Base-by-base conservation (phyloP, 148 eudicot species). In the Suaeda aralocaspica region DNA sequence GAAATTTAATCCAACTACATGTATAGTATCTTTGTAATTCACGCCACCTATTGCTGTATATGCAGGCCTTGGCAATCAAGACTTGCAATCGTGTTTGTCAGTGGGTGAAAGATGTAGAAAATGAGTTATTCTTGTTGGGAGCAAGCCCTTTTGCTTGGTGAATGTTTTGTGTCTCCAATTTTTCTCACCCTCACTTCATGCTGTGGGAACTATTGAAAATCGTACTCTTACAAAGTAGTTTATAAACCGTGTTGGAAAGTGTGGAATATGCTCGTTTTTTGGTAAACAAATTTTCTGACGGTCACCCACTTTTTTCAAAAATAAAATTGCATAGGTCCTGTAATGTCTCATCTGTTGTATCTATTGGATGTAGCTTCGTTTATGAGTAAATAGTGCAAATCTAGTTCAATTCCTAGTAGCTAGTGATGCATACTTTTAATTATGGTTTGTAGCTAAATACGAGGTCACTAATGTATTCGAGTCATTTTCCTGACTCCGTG, bases 81-180 rank as follows among this genome's bases (percentile, higher is more conserved):
- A 81, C 87, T n/a, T 92, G 97, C 81, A 92, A 89, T 74, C 83
- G 92, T 34, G 93, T 92, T 48, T 92, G 98, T 68, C 96, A 88
- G 74, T 92, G 98, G 98, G 91, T 92, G 64, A 92, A 92, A 80
- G 94, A 88, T 66, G 88, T 90, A n/a, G 98, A 92, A 79, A 92
- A 86, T 44, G 98, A 92, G 59, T 87, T 92, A 59, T 92, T 92
- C 91, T 80, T 90, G 87, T 59, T 83, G 60, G 96, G 96, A 80
- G 96, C 92, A 25, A 88, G 96, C 78, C 89, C 98, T 34, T 90
- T 92, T 75, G 81, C 89, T 46, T 92, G 98, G 98, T 92, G 86
- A 88, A 75, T 42, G 63, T 66, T 66, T 51, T 36, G 34, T 46
- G 18, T 74, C 28, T 9, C 61, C 71, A 64, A 57, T 4, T 45